Evolutionary conservation across 257 asterid genomes (phyloP).

Genomic region (Misopates orontium): DNA sequence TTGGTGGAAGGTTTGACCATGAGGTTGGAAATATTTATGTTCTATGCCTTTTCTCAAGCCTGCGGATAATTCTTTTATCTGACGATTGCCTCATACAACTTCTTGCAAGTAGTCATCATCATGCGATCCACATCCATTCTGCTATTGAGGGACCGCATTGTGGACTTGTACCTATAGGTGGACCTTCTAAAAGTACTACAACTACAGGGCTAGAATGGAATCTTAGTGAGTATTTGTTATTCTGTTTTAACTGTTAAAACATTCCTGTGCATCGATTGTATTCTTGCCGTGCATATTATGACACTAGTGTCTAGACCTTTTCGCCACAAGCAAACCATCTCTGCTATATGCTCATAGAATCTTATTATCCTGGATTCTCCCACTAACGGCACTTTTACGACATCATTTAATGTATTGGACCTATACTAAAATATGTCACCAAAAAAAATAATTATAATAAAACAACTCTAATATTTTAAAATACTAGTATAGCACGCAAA

Average conservation of each 20-base stretch:
- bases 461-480: no score
- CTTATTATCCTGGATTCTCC: neutral
- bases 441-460: no score
- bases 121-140: constrained; percentile 60
- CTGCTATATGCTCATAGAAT: neutral
- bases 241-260: neutral
- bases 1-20: constrained; percentile 97
- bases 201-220: constrained; percentile 94
- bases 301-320: neutral
- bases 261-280: neutral
- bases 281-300: neutral
- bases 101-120: constrained; percentile 70
- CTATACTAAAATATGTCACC: no score
- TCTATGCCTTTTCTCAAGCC: constrained; percentile 59
- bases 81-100: constrained; percentile 90
- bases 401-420: no score
- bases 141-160: constrained; percentile 87
- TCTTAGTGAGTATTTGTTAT: constrained; percentile 55
- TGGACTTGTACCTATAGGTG: constrained; percentile 78
- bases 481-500: no score
- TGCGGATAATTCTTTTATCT: constrained; percentile 65
- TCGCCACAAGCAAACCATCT: neutral
- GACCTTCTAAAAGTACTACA: constrained; percentile 57
- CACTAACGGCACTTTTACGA: neutral
- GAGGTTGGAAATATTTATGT: constrained; percentile 89